Evolutionary conservation across 2,329 filamentous ascomycete genomes (phyloP).

Genomic region (Cladophialophora chaetospira): DNA sequence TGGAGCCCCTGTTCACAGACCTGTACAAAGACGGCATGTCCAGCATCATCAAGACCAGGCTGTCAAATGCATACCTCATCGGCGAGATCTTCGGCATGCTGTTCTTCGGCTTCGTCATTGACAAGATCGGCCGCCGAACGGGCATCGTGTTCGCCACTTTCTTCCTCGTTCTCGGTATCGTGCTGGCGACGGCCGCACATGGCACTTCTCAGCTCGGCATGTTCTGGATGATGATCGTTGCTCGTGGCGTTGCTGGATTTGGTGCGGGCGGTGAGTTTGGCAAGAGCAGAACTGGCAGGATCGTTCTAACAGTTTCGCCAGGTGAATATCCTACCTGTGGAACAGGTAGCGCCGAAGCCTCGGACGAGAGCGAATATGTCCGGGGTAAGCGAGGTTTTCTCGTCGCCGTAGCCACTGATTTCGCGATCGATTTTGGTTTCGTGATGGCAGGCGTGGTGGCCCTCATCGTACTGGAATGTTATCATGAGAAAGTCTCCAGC

Average conservation of each 20-base stretch:
- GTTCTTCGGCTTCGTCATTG: constrained; percentile 54
- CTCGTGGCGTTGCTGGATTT: constrained; percentile 71
- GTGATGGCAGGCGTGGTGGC: constrained; percentile 78
- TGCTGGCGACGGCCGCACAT: constrained; percentile 50
- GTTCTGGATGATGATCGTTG: constrained; percentile 63
- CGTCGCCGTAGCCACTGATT: constrained; percentile 76
- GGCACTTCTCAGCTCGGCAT: constrained; percentile 46
- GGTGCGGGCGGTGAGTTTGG: constrained; percentile 44
- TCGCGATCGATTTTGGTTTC: constrained; percentile 83
- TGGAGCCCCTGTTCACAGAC: constrained; percentile 40
- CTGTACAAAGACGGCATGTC: constrained; percentile 41
- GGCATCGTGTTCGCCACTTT: constrained; percentile 52
- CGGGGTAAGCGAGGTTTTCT: constrained; percentile 88
- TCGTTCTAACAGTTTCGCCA: background rate
- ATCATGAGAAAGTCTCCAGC: constrained; percentile 63
- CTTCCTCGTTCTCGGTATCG: constrained; percentile 51
- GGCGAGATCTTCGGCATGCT: constrained; percentile 61
- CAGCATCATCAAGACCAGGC: constrained; percentile 49
- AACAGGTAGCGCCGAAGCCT: constrained; percentile 81
- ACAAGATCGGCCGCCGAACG: constrained; percentile 53
- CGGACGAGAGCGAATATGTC: constrained; percentile 75
- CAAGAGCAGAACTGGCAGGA: constrained; percentile 28
- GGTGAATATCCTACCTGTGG: constrained; percentile 59
- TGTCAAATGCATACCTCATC: constrained; percentile 59
- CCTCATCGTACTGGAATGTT: constrained; percentile 62